These are phyloP conservation scores for Blumeria hordei DNA, from an alignment of 2,329 filamentous ascomycete genomes.

Conservation along the genomic window DNA sequence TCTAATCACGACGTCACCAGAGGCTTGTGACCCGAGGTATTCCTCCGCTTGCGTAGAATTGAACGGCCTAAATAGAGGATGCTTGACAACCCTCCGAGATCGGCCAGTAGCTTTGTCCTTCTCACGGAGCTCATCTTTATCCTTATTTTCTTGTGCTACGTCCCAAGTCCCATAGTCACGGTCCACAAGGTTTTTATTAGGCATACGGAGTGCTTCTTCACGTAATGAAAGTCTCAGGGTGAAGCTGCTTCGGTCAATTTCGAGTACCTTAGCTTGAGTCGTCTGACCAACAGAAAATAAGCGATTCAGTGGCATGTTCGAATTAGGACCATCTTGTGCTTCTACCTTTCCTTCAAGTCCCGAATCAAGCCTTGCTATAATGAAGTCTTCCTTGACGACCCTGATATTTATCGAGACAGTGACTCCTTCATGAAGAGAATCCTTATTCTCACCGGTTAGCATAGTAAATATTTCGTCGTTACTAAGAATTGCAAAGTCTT, in stretches of 20 bases:
- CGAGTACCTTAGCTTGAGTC: constrained; percentile 65
- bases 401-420: constrained; percentile 75
- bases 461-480: constrained; percentile 80
- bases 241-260: constrained; percentile 70
- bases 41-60: constrained; percentile 84
- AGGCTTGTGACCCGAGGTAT: constrained; percentile 63
- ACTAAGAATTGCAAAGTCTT: constrained; percentile 45
- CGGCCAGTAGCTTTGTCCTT: constrained; percentile 71
- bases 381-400: constrained; percentile 73
- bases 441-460: constrained; percentile 78
- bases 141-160: constrained; percentile 51
- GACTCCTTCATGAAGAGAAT: constrained; percentile 72
- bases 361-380: constrained; percentile 81
- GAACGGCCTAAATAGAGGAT: constrained; percentile 85
- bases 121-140: constrained; percentile 62
- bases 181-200: constrained; percentile 44
- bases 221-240: constrained; percentile 62
- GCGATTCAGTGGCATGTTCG: constrained; percentile 43
- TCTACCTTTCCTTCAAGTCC: constrained; percentile 79
- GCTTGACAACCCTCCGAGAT: constrained; percentile 86
- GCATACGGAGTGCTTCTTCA: constrained; percentile 54
- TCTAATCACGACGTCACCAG: constrained; percentile 81
- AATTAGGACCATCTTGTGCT: constrained; percentile 55
- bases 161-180: constrained; percentile 72
- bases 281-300: constrained; percentile 63